These are phyloP conservation scores for Marsdenia floribunda DNA, from an alignment of 257 asterid genomes.

Conservation along the genomic window DNA sequence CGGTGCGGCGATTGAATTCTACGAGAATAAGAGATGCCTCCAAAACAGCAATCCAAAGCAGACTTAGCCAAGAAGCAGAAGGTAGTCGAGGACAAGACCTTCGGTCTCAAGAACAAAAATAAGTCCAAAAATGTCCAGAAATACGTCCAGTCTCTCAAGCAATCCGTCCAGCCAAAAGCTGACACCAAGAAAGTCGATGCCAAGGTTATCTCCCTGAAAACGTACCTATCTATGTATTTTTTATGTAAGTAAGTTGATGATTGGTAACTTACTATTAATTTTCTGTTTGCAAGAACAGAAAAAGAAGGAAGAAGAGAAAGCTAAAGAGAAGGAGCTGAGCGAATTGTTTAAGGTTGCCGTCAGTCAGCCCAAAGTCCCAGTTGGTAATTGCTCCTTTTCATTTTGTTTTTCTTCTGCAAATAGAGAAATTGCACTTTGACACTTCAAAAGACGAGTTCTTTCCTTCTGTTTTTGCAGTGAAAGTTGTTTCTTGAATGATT, in stretches of 20 bases:
- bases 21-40: slow-evolving; percentile 60
- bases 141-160: slow-evolving; percentile 79
- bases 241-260: background rate
- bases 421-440: background rate
- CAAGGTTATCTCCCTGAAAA: slow-evolving; percentile 38
- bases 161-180: slow-evolving; percentile 65
- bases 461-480: background rate
- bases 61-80: slow-evolving; percentile 93
- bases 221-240: background rate
- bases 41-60: slow-evolving; percentile 74
- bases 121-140: slow-evolving; percentile 94
- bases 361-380: slow-evolving; percentile 92
- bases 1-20: slow-evolving; percentile 6
- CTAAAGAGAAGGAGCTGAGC: slow-evolving; percentile 80
- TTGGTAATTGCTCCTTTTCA: slow-evolving; percentile 40
- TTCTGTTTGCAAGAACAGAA: slow-evolving; percentile 43
- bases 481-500: background rate
- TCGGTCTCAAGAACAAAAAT: slow-evolving; percentile 93
- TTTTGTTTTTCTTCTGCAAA: background rate
- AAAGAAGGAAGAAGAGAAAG: slow-evolving; percentile 95
- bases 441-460: background rate
- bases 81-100: slow-evolving; percentile 88
- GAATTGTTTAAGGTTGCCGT: slow-evolving; percentile 85
- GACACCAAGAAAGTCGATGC: slow-evolving; percentile 52
- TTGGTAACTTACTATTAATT: slow-evolving; percentile 11